phyloP scores from a whole-genome alignment of 2,329 filamentous ascomycete species.

The Claviceps citrina region DNA sequence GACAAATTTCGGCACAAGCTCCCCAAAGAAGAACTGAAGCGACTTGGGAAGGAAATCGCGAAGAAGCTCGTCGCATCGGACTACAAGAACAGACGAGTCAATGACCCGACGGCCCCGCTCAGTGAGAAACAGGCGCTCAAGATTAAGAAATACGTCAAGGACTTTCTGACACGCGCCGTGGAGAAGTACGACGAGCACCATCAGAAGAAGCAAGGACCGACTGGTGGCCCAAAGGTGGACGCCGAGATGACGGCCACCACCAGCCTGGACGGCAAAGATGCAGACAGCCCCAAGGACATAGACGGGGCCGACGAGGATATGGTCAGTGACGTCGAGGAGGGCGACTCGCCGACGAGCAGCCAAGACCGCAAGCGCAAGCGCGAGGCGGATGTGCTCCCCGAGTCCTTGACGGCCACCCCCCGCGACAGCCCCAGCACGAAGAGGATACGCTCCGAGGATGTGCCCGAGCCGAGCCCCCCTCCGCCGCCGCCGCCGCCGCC shows the following conservation, averaged over 20 bases:
- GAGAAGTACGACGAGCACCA: slow-evolving; percentile 55
- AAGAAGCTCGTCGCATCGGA: slow-evolving; percentile 88
- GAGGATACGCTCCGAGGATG: slow-evolving; percentile 33
- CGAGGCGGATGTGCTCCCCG: slow-evolving; percentile 16
- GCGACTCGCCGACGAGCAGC: slow-evolving; percentile 27
- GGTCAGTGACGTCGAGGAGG: slow-evolving; percentile 23
- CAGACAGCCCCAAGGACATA: background rate
- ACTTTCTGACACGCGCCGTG: slow-evolving; percentile 77
- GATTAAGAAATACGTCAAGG: slow-evolving; percentile 68
- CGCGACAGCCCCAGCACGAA: slow-evolving; percentile 42
- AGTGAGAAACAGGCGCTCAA: slow-evolving; percentile 65
- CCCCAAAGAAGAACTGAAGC: slow-evolving; percentile 59
- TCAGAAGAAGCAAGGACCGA: slow-evolving; percentile 39
- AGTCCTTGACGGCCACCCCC: slow-evolving; percentile 31
- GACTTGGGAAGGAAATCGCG: slow-evolving; percentile 49
- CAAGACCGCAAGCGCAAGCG: slow-evolving; percentile 52
- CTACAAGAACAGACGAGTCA: slow-evolving; percentile 77
- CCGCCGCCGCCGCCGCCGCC: slow-evolving; percentile 34
- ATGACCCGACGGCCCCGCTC: slow-evolving; percentile 57
- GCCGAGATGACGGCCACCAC: slow-evolving; percentile 2
- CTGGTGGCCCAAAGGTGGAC: slow-evolving; percentile 1
- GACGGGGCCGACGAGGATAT: slow-evolving; percentile 11
- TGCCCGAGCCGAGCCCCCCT: slow-evolving; percentile 23
- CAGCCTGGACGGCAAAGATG: background rate
- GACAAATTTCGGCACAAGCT: slow-evolving; percentile 80